Conservation (phyloP, 2,329 filamentous ascomycete species). For the Colletotrichum lindemuthianum region DNA sequence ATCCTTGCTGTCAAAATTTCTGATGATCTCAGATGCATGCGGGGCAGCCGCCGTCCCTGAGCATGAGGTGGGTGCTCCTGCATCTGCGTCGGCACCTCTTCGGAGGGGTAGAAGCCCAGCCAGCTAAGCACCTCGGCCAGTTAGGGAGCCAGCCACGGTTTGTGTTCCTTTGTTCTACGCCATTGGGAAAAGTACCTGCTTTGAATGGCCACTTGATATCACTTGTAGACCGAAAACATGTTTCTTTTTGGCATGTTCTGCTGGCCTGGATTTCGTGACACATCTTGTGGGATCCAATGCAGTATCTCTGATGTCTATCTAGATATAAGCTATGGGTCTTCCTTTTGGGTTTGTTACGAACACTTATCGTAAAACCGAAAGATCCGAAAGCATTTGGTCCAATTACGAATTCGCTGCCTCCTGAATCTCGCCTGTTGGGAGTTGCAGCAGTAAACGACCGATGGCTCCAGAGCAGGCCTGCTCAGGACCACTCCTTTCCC, state of each 20-base stretch:
- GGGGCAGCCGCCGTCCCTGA: constrained; percentile 28
- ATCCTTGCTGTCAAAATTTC: constrained; percentile 33
- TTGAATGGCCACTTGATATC: too few species aligned
- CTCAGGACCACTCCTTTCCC: constrained; percentile 19
- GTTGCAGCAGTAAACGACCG: constrained; percentile 3
- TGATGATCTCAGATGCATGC: constrained; percentile 37
- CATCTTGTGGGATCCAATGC: constrained; percentile 1
- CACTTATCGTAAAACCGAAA: not conserved
- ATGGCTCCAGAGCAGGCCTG: constrained; percentile 26
- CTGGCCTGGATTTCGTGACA: too few species aligned
- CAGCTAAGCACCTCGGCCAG: not conserved
- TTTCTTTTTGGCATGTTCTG: too few species aligned
- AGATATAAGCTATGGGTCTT: not conserved
- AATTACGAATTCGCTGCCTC: not conserved
- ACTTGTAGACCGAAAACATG: too few species aligned
- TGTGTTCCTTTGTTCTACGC: not conserved
- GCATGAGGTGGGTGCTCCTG: not conserved
- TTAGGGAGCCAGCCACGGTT: too few species aligned
- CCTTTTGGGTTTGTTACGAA: not conserved
- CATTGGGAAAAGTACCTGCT: not conserved
- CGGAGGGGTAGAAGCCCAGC: constrained; percentile 8
- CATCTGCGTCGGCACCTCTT: not conserved
- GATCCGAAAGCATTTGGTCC: constrained; percentile 14
- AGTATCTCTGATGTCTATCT: constrained; percentile 15
- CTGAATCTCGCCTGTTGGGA: constrained; percentile 23